Evolutionary conservation across 129 eudicot genomes (phyloP).

Genomic region (Glebionis coronaria): DNA sequence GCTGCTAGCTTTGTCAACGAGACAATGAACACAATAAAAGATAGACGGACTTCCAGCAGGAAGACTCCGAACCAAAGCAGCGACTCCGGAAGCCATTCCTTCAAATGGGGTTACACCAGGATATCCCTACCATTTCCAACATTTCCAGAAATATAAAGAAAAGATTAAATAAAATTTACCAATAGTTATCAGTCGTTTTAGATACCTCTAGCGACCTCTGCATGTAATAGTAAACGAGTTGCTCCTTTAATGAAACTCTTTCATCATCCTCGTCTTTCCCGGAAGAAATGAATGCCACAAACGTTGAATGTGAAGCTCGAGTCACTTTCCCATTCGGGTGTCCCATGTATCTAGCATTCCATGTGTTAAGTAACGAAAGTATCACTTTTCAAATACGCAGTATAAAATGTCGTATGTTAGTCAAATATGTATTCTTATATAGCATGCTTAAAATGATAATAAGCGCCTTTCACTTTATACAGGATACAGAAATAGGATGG

Average conservation of each 20-base stretch:
- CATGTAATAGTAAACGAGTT: conserved; percentile 88
- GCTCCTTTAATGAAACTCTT: conserved; percentile 72
- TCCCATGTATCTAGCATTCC: conserved; percentile 70
- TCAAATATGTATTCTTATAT: not conserved
- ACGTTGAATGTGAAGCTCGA: conserved; percentile 81
- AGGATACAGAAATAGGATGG: conserved; percentile 93
- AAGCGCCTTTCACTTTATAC: not conserved
- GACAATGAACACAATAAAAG: conserved; percentile 67
- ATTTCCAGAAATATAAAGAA: not conserved
- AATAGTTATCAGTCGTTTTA: not conserved
- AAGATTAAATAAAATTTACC: not conserved
- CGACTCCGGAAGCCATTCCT: conserved; percentile 97
- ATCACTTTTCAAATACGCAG: not conserved
- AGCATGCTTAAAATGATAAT: too few relatives aligned
- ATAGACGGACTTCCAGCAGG: conserved; percentile 95
- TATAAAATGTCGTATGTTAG: not conserved
- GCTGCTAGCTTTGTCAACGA: conserved; percentile 61
- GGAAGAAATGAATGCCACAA: conserved; percentile 80
- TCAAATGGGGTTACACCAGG: conserved; percentile 92
- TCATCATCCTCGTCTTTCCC: conserved; percentile 65
- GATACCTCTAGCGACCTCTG: conserved; percentile 94
- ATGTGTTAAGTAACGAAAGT: conserved; percentile 41
- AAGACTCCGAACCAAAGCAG: conserved; percentile 87
- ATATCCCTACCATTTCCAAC: conserved; percentile 48
- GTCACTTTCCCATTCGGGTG: conserved; percentile 90